Evolutionary conservation across 2,329 filamentous ascomycete genomes (phyloP).

Genomic region (Alternaria consortialis): DNA sequence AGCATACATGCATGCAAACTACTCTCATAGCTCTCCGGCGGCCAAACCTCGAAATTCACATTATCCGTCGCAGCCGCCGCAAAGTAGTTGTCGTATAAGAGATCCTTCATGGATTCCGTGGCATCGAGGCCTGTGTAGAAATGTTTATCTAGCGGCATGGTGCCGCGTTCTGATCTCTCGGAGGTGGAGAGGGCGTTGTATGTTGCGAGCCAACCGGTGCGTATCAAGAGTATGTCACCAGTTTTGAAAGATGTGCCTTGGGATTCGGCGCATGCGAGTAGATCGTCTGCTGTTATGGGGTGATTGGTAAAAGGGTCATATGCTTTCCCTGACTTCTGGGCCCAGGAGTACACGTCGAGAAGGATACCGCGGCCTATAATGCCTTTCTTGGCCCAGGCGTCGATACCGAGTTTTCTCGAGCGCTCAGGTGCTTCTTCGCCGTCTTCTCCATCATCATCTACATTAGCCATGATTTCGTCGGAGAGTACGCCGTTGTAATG

Average conservation of each 20-base stretch:
- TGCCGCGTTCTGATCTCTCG: constrained; percentile 18
- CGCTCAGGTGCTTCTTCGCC: constrained; percentile 13
- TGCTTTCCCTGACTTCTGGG: constrained; percentile 16
- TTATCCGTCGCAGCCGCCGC: constrained; percentile 45
- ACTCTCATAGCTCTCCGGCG: constrained; percentile 22
- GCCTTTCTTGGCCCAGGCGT: constrained; percentile 61
- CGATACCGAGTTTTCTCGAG: constrained; percentile 35
- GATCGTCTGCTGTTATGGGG: constrained; percentile 27
- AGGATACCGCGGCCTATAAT: constrained; percentile 66
- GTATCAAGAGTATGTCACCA: constrained; percentile 45
- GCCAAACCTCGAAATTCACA: constrained; percentile 47
- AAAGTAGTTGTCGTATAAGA: constrained; percentile 74
- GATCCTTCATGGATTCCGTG: constrained; percentile 82
- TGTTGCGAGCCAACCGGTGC: constrained; percentile 34
- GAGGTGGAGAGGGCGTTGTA: constrained; percentile 22
- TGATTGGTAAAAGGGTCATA: constrained; percentile 36
- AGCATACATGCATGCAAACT: constrained; percentile 36
- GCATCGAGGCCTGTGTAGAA: constrained; percentile 73
- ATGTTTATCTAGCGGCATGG: constrained; percentile 23
- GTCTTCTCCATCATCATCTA: constrained; percentile 24
- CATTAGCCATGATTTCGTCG: constrained; percentile 36
- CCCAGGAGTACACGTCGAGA: constrained; percentile 59
- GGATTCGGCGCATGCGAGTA: constrained; percentile 28
- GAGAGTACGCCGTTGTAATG: constrained; percentile 46
- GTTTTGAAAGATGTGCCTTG: constrained; percentile 32